These are phyloP conservation scores for Aspergillus sp. DNA, from an alignment of 2,329 filamentous ascomycete genomes.

Conservation along the genomic window DNA sequence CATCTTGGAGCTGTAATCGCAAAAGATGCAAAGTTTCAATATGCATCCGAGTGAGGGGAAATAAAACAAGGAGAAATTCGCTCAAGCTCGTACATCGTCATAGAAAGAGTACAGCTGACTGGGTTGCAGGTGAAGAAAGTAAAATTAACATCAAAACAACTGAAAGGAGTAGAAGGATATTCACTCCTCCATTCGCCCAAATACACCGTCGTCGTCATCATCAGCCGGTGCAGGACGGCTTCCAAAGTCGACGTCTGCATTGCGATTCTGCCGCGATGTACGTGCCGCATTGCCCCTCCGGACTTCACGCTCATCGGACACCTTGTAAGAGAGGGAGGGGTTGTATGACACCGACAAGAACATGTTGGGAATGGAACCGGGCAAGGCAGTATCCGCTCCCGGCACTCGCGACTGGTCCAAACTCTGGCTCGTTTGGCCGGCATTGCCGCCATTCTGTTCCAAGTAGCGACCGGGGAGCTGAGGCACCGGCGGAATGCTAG, in stretches of 20 bases:
- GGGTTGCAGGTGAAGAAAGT: constrained; percentile 9
- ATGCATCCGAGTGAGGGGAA: constrained; percentile 5
- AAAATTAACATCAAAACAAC: neutral
- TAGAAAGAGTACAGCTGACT: constrained; percentile 19
- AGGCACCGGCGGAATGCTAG: constrained; percentile 78
- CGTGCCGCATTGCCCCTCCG: constrained; percentile 58
- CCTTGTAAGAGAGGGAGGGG: constrained; percentile 40
- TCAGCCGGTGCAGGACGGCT: constrained; percentile 54
- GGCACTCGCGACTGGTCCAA: constrained; percentile 40
- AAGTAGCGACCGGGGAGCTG: constrained; percentile 75
- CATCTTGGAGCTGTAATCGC: constrained; percentile 11
- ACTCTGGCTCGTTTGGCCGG: constrained; percentile 52
- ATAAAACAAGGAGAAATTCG: constrained; percentile 24
- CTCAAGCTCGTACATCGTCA: constrained; percentile 34
- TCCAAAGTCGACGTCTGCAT: constrained; percentile 29
- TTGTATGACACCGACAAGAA: constrained; percentile 38
- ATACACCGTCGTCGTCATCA: constrained; percentile 91
- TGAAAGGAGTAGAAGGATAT: neutral
- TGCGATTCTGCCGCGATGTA: constrained; percentile 26
- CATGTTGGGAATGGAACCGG: constrained; percentile 25
- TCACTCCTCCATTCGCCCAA: constrained; percentile 91
- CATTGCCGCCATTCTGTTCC: constrained; percentile 44
- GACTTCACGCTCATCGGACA: constrained; percentile 51
- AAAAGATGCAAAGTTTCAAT: constrained; percentile 12
- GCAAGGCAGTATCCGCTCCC: constrained; percentile 23